A percentile compares a stretch with the other conserved stretches of the same genome.
phyloP scores from a whole-genome alignment of 129 eudicot genomes.

The Chrysanthemum makinoi region DNA sequence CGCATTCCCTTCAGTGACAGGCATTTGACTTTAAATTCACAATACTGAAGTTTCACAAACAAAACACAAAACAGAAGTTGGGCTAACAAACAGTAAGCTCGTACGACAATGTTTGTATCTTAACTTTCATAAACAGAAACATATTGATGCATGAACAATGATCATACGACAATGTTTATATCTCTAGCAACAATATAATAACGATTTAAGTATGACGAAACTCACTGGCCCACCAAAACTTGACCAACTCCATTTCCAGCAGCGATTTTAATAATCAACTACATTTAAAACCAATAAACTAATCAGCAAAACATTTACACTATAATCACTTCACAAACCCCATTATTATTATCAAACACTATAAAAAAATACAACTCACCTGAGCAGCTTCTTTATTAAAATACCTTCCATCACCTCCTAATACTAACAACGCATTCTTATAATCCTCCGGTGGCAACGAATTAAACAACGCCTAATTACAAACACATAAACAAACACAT shows the following conservation, averaged over 20 bases:
- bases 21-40: conserved; percentile 14
- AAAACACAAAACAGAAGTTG: not conserved
- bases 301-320: conserved; percentile 11
- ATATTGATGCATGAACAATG: too few relatives aligned
- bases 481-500: conserved; percentile 5
- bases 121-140: conserved; percentile 1
- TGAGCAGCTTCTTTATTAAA: conserved; percentile 95
- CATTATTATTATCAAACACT: not conserved
- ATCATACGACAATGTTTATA: not conserved
- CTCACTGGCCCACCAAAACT: conserved; percentile 95
- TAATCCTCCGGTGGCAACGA: conserved; percentile 92
- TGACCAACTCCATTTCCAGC: conserved; percentile 97
- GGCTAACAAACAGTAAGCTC: not conserved
- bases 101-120: not conserved
- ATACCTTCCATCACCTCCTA: conserved; percentile 98
- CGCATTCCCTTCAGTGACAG: not conserved
- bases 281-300: conserved; percentile 25
- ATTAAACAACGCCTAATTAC: conserved; percentile 73
- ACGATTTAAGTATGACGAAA: conserved; percentile 19
- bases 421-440: conserved; percentile 70
- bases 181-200: not conserved
- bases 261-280: conserved; percentile 91
- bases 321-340: conserved; percentile 12
- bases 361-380: conserved; percentile 36
- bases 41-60: not conserved